Conservation (phyloP, 306 rosid genomes). For the Dryas alaskensis region DNA sequence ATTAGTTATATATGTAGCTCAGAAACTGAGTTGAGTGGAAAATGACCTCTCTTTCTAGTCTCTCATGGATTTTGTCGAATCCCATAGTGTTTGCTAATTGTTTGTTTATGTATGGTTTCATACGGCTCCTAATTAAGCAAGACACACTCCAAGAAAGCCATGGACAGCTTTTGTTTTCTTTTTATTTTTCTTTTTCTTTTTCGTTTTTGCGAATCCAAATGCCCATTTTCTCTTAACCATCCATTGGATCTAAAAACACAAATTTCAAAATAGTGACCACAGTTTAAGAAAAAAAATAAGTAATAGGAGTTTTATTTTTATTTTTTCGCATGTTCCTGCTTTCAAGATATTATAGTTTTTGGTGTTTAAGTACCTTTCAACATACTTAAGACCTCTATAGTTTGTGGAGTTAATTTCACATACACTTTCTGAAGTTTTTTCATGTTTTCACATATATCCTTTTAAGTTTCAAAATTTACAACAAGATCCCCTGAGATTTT, state of each 20-base stretch:
- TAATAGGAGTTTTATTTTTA: background rate
- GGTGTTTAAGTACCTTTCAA: background rate
- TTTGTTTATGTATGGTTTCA: constrained; percentile 33
- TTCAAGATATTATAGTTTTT: background rate
- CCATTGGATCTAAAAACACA: constrained; percentile 24
- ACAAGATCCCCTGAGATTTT: too few relatives aligned
- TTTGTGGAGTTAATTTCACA: too few relatives aligned
- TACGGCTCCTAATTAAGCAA: constrained; percentile 1
- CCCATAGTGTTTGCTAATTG: constrained; percentile 34
- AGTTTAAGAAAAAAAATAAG: too few relatives aligned
- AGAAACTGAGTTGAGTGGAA: background rate
- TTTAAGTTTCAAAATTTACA: too few relatives aligned
- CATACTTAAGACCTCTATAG: background rate
- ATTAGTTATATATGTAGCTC: constrained; percentile 17
- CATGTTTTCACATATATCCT: too few relatives aligned
- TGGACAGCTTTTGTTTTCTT: background rate
- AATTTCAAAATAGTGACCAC: background rate
- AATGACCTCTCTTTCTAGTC: constrained; percentile 11
- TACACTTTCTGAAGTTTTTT: too few relatives aligned
- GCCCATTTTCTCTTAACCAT: constrained; percentile 17
- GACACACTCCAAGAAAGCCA: constrained; percentile 23
- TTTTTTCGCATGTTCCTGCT: background rate
- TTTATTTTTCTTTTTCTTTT: background rate
- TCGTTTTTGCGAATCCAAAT: constrained; percentile 21
- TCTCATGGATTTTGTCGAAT: constrained; percentile 39